Percentiles rank a stretch among this genome's conserved stretches.
Evolutionary conservation across 2,329 filamentous ascomycete species (phyloP).

Genomic region (Sodiomyces alkalinus): DNA sequence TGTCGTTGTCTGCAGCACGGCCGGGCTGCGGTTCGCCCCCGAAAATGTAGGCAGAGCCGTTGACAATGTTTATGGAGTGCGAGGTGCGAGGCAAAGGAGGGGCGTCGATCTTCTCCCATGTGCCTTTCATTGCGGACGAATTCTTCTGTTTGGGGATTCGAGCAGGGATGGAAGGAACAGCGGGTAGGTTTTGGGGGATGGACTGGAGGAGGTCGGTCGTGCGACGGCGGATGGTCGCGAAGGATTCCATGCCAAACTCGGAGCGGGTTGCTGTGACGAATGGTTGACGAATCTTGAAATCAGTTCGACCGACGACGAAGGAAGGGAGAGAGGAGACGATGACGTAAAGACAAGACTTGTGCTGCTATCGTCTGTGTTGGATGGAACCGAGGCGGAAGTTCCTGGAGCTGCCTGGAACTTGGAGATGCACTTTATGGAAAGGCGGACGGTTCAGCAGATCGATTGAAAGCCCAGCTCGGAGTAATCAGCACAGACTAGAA

Average conservation of each 20-base stretch:
- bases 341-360: too few species aligned
- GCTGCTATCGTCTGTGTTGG: too few species aligned
- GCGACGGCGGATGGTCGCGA: conserved; percentile 37
- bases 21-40: conserved; percentile 57
- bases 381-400: too few species aligned
- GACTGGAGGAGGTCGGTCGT: conserved; percentile 36
- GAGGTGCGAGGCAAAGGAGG: conserved; percentile 55
- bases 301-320: too few species aligned
- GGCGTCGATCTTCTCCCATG: conserved; percentile 43
- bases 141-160: conserved; percentile 3
- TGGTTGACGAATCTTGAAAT: too few species aligned
- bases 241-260: conserved; percentile 43
- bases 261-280: too few species aligned
- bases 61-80: conserved; percentile 50
- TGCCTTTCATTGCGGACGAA: conserved; percentile 30
- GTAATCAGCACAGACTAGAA: too few species aligned
- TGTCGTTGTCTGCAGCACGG: conserved; percentile 55
- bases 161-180: conserved; percentile 14
- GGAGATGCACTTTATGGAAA: too few species aligned
- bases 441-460: too few species aligned
- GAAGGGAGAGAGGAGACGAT: too few species aligned
- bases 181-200: conserved; percentile 29
- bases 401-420: too few species aligned
- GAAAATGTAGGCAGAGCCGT: conserved; percentile 49
- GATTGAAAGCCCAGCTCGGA: too few species aligned